phyloP scores from a whole-genome alignment of 352 stramenopile genomes.

The Nothophytophthora sp. region DNA sequence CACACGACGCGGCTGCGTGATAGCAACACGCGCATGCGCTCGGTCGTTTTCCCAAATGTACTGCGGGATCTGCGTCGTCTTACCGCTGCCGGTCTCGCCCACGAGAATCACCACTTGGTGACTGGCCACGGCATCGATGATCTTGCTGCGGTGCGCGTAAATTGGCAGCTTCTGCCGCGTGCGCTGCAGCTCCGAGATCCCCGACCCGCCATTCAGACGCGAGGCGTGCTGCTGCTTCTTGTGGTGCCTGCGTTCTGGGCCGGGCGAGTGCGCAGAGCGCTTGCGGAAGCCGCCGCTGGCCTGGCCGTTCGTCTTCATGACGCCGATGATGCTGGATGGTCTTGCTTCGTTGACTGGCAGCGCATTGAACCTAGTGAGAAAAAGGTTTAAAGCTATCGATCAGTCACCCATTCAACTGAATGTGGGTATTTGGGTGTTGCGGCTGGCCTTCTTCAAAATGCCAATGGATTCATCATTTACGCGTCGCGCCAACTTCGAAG shows the following conservation, averaged over 20 bases:
- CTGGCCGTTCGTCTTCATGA: constrained; percentile 14
- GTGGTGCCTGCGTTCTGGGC: constrained; percentile 10
- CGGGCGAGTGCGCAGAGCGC: background rate
- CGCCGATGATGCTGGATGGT: background rate
- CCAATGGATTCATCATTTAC: no score
- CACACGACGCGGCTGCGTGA: constrained; percentile 82
- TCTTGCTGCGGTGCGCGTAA: constrained; percentile 65
- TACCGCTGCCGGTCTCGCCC: constrained; percentile 90
- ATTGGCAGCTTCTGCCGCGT: constrained; percentile 73
- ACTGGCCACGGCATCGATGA: constrained; percentile 59
- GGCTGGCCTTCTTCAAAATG: no score
- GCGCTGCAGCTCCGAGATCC: constrained; percentile 49
- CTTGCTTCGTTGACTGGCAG: background rate
- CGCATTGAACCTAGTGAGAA: no score
- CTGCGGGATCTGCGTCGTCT: constrained; percentile 91
- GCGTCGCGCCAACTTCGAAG: no score
- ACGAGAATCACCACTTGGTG: constrained; percentile 88
- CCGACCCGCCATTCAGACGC: constrained; percentile 3
- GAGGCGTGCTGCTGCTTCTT: constrained; percentile 33
- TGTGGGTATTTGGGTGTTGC: no score
- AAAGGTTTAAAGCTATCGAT: no score
- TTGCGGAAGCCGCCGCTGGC: constrained; percentile 10
- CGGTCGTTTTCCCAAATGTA: constrained; percentile 79
- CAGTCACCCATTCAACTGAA: no score
- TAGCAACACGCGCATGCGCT: constrained; percentile 50